Percentiles rank a stretch among this genome's conserved stretches.
These are phyloP conservation scores for Salix udensis DNA, from an alignment of 345 rosid species.

Conservation along the genomic window DNA sequence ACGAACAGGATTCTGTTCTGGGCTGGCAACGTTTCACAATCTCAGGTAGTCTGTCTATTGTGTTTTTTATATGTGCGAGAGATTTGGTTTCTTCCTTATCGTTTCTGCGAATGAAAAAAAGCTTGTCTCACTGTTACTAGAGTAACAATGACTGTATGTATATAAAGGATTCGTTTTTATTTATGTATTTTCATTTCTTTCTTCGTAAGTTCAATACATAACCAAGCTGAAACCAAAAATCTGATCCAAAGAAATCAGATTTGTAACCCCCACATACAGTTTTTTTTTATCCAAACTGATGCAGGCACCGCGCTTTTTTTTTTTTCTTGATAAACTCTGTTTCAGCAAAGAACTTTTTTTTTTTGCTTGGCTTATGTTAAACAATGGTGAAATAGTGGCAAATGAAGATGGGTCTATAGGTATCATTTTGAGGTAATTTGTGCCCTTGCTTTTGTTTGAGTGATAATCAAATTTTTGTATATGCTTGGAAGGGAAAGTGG, in stretches of 20 bases:
- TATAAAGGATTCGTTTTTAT: background rate
- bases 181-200: background rate
- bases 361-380: background rate
- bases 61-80: background rate
- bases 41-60: background rate
- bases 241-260: no score
- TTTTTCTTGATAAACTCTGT: background rate
- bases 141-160: background rate
- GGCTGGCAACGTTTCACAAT: slow-evolving; percentile 3
- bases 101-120: no score
- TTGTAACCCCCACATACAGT: no score
- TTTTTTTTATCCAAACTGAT: background rate
- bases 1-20: slow-evolving; percentile 1
- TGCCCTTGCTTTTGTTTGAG: background rate
- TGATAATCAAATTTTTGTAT: no score
- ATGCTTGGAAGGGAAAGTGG: no score
- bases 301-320: background rate
- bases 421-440: background rate
- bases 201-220: background rate
- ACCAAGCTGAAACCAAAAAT: no score
- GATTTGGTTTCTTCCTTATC: background rate
- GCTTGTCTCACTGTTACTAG: background rate
- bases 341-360: background rate
- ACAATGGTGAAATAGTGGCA: background rate
- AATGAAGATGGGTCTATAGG: background rate